phyloP scores from a whole-genome alignment of 2,329 filamentous ascomycete genomes.

The Aureobasidium zeae region DNA sequence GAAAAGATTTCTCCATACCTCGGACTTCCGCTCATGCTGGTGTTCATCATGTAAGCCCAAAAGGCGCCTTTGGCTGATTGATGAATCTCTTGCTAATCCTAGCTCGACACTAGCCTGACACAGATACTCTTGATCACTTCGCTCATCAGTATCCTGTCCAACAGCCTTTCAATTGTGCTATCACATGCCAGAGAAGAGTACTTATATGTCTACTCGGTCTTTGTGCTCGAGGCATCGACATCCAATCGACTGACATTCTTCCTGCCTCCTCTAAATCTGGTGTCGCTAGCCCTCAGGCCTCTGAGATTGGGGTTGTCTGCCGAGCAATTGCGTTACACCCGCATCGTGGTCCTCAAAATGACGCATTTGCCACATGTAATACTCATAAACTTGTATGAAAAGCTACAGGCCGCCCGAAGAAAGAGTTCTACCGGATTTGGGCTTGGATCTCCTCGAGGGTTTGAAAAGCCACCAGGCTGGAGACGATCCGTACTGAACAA shows the following conservation, averaged over 20 bases:
- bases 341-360: slow-evolving; percentile 50
- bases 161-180: slow-evolving; percentile 58
- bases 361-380: slow-evolving; percentile 59
- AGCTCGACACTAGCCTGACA: slow-evolving; percentile 42
- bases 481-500: slow-evolving; percentile 15
- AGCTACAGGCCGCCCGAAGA: slow-evolving; percentile 14
- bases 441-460: slow-evolving; percentile 3
- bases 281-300: slow-evolving; percentile 64
- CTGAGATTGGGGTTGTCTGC: slow-evolving; percentile 59
- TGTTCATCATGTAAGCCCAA: slow-evolving; percentile 53
- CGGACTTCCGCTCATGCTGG: slow-evolving; percentile 48
- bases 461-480: slow-evolving; percentile 13
- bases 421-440: slow-evolving; percentile 2
- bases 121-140: slow-evolving; percentile 72
- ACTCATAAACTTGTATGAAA: slow-evolving; percentile 61
- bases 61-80: neutral
- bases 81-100: neutral
- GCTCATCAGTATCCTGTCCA: slow-evolving; percentile 67
- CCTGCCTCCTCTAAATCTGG: slow-evolving; percentile 51
- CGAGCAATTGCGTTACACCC: slow-evolving; percentile 52
- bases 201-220: slow-evolving; percentile 65
- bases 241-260: slow-evolving; percentile 42
- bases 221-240: slow-evolving; percentile 44
- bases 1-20: slow-evolving; percentile 42
- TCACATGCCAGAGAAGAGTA: slow-evolving; percentile 63